These are phyloP conservation scores for Nectriaceae sp. DNA, from an alignment of 2,329 filamentous ascomycete species.

Conservation along the genomic window DNA sequence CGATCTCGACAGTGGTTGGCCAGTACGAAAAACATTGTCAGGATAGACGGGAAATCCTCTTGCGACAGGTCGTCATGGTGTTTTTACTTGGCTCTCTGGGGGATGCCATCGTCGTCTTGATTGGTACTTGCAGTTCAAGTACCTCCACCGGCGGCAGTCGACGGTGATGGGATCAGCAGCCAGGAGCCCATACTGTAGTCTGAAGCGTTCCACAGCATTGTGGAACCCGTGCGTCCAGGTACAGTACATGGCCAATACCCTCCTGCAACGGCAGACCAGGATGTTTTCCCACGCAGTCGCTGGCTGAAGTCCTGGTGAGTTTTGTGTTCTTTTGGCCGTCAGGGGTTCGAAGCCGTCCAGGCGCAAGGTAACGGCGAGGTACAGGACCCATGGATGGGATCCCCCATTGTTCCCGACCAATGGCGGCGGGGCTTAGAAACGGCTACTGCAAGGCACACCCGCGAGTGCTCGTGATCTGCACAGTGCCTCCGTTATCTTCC, in stretches of 20 bases:
- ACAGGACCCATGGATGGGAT: no score
- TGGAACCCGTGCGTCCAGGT: neutral
- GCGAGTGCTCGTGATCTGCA: constrained; percentile 12
- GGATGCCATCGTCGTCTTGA: neutral
- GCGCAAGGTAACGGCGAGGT: constrained; percentile 29
- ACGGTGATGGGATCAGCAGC: neutral
- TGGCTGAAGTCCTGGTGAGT: neutral
- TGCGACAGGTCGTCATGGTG: neutral
- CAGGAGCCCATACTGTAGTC: no score
- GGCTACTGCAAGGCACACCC: constrained; percentile 30
- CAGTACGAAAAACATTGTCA: no score
- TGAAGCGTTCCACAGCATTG: neutral
- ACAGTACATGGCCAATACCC: neutral
- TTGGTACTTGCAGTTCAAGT: neutral
- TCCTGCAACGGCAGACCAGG: neutral
- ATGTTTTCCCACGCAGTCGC: neutral
- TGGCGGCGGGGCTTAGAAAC: no score
- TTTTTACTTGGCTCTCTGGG: neutral
- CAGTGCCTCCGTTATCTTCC: constrained; percentile 7
- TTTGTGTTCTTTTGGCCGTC: neutral
- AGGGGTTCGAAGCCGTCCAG: constrained; percentile 12
- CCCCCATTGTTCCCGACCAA: no score
- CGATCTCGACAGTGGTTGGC: neutral
- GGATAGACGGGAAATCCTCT: no score
- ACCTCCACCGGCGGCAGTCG: neutral